phyloP scores from a whole-genome alignment of 2,329 filamentous ascomycete genomes.

The Botryotinia convoluta region DNA sequence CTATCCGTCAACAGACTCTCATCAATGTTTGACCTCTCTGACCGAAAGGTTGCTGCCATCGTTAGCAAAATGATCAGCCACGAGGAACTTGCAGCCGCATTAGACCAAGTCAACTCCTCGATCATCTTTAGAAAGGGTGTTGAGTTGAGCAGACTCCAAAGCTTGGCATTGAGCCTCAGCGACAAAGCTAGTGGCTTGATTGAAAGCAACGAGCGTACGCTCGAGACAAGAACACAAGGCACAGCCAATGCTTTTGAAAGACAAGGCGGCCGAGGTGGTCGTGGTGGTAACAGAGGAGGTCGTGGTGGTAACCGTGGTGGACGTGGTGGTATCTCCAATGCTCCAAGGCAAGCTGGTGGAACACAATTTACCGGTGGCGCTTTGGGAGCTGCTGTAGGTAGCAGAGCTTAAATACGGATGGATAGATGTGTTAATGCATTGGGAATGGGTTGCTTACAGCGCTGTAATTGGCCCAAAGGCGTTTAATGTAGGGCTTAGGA shows the following conservation, averaged over 20 bases:
- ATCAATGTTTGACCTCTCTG: constrained; percentile 90
- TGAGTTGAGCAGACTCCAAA: constrained; percentile 93
- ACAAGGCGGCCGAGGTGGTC: constrained; percentile 74
- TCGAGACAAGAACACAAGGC: constrained; percentile 95
- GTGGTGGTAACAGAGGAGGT: constrained; percentile 66
- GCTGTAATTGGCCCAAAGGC: constrained; percentile 35
- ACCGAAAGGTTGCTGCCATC: constrained; percentile 88
- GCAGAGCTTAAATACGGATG: constrained; percentile 47
- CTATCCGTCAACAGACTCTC: constrained; percentile 82
- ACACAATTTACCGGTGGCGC: constrained; percentile 82
- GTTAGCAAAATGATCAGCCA: constrained; percentile 99
- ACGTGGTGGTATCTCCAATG: constrained; percentile 57
- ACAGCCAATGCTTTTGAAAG: constrained; percentile 94
- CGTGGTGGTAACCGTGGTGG: constrained; percentile 57
- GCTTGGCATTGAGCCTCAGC: constrained; percentile 85
- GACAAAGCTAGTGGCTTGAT: constrained; percentile 97
- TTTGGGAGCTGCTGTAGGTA: constrained; percentile 60
- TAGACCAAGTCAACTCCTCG: constrained; percentile 95
- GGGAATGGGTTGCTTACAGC: constrained; percentile 33
- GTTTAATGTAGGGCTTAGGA: constrained; percentile 37
- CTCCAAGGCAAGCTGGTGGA: constrained; percentile 66
- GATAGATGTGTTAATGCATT: constrained; percentile 36
- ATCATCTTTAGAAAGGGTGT: constrained; percentile 99
- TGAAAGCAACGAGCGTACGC: constrained; percentile 93
- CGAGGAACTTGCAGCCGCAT: constrained; percentile 91